phyloP scores from a whole-genome alignment of 192 early-diverging fungal genomes.

The Chytriomyces hyalinus region DNA sequence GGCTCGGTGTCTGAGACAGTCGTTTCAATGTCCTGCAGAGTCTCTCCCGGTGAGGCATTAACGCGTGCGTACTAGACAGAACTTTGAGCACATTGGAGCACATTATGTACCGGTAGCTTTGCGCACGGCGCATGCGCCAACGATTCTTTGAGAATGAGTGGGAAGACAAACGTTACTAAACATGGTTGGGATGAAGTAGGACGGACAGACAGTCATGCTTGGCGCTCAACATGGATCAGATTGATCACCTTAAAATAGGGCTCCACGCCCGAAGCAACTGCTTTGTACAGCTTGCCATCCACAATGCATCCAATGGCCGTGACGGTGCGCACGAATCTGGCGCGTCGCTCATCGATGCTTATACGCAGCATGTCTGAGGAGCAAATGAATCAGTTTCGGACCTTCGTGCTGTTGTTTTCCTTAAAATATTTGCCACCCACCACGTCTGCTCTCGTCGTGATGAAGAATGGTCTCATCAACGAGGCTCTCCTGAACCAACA shows the following conservation, averaged over 20 bases:
- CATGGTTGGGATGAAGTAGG: not conserved
- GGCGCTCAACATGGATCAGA: not conserved
- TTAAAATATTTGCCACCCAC: not conserved
- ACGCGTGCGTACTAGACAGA: not conserved
- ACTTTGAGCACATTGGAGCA: conserved; percentile 11
- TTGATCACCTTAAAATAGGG: conserved; percentile 22
- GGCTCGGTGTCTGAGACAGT: not conserved
- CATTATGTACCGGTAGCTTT: conserved; percentile 23
- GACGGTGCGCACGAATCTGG: conserved; percentile 28
- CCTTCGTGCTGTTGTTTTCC: no score
- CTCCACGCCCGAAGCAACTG: not conserved
- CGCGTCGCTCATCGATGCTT: not conserved
- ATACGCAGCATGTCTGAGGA: not conserved
- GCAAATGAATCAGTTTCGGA: no score
- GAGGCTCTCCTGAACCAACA: not conserved
- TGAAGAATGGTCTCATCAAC: conserved; percentile 24
- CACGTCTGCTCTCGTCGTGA: conserved; percentile 1
- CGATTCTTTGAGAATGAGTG: not conserved
- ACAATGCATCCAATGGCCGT: conserved; percentile 20
- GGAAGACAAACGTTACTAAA: not conserved
- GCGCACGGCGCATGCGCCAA: conserved; percentile 28
- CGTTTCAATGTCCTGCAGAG: conserved; percentile 26
- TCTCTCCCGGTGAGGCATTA: conserved; percentile 16
- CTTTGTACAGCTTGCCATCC: conserved; percentile 2
- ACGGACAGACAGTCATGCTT: not conserved